phyloP scores from a whole-genome alignment of 2,329 filamentous ascomycete genomes.

The Domatiomyces globalis region DNA sequence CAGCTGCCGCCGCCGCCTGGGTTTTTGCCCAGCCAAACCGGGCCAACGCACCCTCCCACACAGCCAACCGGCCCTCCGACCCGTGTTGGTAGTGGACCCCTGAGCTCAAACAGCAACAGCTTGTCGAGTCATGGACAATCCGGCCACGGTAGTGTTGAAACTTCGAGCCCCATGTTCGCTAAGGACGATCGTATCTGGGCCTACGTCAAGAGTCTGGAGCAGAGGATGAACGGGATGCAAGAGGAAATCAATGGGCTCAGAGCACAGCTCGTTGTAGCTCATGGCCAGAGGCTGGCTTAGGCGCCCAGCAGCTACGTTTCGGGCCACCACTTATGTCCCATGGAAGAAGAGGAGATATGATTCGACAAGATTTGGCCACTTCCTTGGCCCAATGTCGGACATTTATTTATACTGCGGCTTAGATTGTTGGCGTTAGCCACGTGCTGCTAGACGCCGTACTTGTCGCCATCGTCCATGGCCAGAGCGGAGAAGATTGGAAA shows the following conservation, averaged over 20 bases:
- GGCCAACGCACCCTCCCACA: slow-evolving; percentile 22
- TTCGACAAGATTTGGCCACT: background rate
- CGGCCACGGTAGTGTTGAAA: slow-evolving; percentile 20
- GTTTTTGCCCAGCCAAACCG: slow-evolving; percentile 27
- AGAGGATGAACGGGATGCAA: slow-evolving; percentile 27
- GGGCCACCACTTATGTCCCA: background rate
- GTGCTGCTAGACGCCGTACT: no score
- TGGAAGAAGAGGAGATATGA: background rate
- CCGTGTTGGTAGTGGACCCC: slow-evolving; percentile 21
- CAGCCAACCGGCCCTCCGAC: slow-evolving; percentile 23
- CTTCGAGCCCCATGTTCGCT: slow-evolving; percentile 14
- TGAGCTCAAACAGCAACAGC: slow-evolving; percentile 21
- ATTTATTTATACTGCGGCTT: background rate
- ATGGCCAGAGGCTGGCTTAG: background rate
- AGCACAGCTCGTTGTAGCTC: slow-evolving; percentile 24
- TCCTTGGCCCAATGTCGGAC: background rate
- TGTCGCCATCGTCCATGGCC: no score
- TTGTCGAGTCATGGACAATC: slow-evolving; percentile 21
- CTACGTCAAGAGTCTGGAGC: slow-evolving; percentile 30
- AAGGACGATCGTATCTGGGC: slow-evolving; percentile 30
- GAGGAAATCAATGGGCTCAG: slow-evolving; percentile 29
- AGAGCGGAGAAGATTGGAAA: background rate
- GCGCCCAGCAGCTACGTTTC: background rate
- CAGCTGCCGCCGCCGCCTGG: slow-evolving; percentile 32
- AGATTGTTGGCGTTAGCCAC: background rate